A percentile compares a stretch with the other conserved stretches of the same genome.
phyloP scores from a whole-genome alignment of 1,139 yeast species.

The Protomyces inouyei region DNA sequence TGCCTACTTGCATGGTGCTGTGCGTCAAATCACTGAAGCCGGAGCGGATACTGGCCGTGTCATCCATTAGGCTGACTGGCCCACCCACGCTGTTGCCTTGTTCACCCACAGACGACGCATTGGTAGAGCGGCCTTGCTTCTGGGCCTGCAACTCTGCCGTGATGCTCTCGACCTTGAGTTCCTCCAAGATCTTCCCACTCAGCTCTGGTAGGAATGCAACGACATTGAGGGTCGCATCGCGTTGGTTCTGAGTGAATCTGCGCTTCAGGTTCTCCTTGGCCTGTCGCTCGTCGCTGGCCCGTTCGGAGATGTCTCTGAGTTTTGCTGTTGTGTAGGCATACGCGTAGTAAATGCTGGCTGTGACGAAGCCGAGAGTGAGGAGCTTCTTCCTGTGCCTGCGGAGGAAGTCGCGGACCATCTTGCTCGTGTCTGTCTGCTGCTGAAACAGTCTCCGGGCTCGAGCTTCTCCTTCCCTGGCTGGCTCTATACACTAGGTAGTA shows the following conservation, averaged over 20 bases:
- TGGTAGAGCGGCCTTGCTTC: conserved; percentile 42
- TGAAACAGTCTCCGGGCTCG: background rate
- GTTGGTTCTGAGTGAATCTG: conserved; percentile 84
- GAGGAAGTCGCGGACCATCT: conserved; percentile 48
- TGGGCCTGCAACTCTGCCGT: conserved; percentile 66
- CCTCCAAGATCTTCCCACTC: conserved; percentile 57
- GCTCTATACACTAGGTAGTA: no score
- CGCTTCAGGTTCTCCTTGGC: conserved; percentile 63
- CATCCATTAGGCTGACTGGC: conserved; percentile 10
- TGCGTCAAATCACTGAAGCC: conserved; percentile 16
- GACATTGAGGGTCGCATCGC: conserved; percentile 80
- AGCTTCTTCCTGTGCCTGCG: conserved; percentile 61
- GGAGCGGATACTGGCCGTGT: conserved; percentile 24
- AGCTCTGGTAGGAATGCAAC: conserved; percentile 78
- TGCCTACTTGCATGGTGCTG: conserved; percentile 7
- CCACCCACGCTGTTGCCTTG: conserved; percentile 3
- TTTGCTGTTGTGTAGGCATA: conserved; percentile 57
- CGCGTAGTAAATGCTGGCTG: conserved; percentile 56
- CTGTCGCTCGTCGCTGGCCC: conserved; percentile 66
- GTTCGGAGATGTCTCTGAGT: conserved; percentile 61
- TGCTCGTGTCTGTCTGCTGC: background rate
- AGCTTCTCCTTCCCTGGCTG: background rate
- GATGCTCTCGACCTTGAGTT: conserved; percentile 66
- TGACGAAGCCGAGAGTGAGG: conserved; percentile 53
- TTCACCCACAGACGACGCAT: conserved; percentile 6